Conservation (phyloP, 2,329 filamentous ascomycete genomes). For the Pseudocercospora vitis region DNA sequence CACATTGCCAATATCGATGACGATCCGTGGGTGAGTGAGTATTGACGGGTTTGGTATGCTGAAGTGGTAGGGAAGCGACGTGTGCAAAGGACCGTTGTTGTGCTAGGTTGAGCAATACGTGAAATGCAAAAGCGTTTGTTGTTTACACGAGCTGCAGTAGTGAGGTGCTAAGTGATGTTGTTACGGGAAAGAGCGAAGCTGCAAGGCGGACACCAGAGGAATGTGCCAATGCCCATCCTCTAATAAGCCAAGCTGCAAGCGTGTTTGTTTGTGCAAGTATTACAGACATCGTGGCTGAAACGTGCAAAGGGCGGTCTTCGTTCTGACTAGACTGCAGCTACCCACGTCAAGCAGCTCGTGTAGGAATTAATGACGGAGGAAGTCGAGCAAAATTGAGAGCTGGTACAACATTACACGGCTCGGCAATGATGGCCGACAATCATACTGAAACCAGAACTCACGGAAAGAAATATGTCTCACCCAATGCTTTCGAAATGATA, state of each 20-base stretch:
- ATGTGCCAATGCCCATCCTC: constrained; percentile 8
- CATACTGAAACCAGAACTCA: background rate
- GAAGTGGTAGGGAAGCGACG: background rate
- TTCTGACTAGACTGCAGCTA: background rate
- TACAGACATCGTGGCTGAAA: background rate
- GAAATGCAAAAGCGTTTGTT: background rate
- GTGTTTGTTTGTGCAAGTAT: no score
- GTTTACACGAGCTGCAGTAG: background rate
- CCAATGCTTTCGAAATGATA: constrained; percentile 4
- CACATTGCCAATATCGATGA: background rate
- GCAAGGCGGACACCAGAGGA: constrained; percentile 14
- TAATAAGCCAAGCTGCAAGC: background rate
- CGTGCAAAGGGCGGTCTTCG: background rate
- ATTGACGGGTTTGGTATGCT: background rate
- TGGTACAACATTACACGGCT: constrained; percentile 2
- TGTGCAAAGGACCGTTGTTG: no score
- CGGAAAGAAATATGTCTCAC: background rate
- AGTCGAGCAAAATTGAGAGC: background rate
- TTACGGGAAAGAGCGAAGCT: constrained; percentile 10
- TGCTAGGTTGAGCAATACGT: no score
- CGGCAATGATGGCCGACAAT: background rate
- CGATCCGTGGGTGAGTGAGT: background rate
- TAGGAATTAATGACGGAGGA: background rate
- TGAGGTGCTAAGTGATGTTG: background rate
- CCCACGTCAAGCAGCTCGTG: background rate